These are phyloP conservation scores for Daucus carota DNA, from an alignment of 129 eudicot genomes.

Conservation along the genomic window DNA sequence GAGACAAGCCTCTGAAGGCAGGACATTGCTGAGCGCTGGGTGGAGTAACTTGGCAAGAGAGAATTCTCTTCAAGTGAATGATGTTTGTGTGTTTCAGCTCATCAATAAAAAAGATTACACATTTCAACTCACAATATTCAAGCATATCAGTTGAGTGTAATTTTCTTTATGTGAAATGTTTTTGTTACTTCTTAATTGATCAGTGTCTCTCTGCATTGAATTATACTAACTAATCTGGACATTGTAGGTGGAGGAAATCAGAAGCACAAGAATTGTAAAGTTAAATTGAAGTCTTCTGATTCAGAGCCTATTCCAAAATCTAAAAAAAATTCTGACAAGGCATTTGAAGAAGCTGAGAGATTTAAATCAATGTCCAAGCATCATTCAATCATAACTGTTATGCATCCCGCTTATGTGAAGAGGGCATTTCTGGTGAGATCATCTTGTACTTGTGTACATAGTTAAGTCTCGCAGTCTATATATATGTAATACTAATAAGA, in stretches of 20 bases:
- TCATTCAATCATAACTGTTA: background rate
- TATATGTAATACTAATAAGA: background rate
- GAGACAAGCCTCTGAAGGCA: background rate
- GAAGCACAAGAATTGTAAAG: background rate
- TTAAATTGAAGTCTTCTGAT: background rate
- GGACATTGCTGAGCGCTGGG: background rate
- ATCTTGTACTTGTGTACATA: background rate
- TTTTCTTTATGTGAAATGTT: background rate
- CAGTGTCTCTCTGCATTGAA: too few relatives aligned
- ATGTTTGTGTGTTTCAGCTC: background rate
- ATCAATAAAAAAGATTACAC: background rate
- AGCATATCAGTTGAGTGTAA: background rate
- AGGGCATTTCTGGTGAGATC: background rate
- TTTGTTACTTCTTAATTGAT: background rate
- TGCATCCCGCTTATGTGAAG: slow-evolving; percentile 2
- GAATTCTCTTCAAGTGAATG: background rate
- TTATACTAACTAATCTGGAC: background rate
- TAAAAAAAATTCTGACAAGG: background rate
- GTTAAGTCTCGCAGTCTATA: background rate
- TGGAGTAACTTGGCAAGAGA: background rate
- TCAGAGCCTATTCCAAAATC: background rate
- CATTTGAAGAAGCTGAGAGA: background rate
- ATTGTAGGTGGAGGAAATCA: background rate
- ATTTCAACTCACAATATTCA: background rate
- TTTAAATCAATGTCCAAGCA: background rate